Conservation (phyloP, 352 stramenopile species). For the Peronospora belbahrii region DNA sequence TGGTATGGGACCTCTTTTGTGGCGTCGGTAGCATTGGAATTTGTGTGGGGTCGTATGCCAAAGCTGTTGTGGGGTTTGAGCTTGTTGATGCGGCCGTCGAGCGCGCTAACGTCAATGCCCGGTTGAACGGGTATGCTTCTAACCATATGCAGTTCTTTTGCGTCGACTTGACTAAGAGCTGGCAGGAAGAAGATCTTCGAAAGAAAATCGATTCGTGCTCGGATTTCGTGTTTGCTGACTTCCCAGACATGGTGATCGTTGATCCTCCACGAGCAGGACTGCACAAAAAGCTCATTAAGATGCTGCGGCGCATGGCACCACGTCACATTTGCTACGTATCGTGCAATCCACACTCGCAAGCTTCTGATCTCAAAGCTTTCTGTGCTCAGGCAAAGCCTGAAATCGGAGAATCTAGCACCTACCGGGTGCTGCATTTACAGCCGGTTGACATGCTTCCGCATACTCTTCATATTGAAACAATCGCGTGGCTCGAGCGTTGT, state of each 20-base stretch:
- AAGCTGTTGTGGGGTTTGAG: slow-evolving; percentile 60
- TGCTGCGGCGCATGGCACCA: slow-evolving; percentile 39
- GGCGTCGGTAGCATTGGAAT: slow-evolving; percentile 76
- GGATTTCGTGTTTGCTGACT: neutral
- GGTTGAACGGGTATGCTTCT: slow-evolving; percentile 46
- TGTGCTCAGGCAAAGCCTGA: slow-evolving; percentile 20
- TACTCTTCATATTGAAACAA: slow-evolving; percentile 71
- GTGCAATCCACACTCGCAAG: slow-evolving; percentile 65
- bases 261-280: slow-evolving; percentile 64
- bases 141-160: slow-evolving; percentile 57
- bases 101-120: slow-evolving; percentile 43
- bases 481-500: slow-evolving; percentile 53
- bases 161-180: slow-evolving; percentile 50
- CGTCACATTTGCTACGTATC: slow-evolving; percentile 68
- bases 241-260: slow-evolving; percentile 62
- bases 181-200: slow-evolving; percentile 32
- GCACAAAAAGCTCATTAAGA: slow-evolving; percentile 55
- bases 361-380: slow-evolving; percentile 43
- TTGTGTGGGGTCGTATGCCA: slow-evolving; percentile 41
- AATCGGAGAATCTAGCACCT: slow-evolving; percentile 18
- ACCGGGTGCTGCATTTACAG: slow-evolving; percentile 42
- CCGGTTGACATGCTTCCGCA: slow-evolving; percentile 79
- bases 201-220: slow-evolving; percentile 18
- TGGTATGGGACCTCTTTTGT: slow-evolving; percentile 78
- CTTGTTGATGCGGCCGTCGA: slow-evolving; percentile 52